A percentile compares a stretch with the other conserved stretches of the same genome.
Evolutionary conservation across 768 basidiomycete genomes (phyloP).

Genomic region (Naganishia randhawae): DNA sequence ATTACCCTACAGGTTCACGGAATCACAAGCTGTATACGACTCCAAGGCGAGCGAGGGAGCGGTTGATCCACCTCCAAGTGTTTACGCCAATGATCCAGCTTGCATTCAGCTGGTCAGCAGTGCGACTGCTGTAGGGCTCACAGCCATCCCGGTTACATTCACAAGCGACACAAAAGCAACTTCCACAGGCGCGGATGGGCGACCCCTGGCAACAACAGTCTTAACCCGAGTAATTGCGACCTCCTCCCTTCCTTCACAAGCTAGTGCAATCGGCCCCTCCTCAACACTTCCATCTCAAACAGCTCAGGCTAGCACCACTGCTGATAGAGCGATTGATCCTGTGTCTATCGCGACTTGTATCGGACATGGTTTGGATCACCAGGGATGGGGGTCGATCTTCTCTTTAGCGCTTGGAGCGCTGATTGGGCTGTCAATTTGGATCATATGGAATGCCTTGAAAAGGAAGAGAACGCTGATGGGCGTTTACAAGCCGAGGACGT

Average conservation of each 20-base stretch:
- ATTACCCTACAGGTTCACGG: not conserved
- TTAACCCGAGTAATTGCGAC: not conserved
- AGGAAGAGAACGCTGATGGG: slow-evolving; percentile 29
- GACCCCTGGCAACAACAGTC: not conserved
- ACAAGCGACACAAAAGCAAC: not conserved
- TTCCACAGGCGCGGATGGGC: not conserved
- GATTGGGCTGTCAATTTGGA: slow-evolving; percentile 36
- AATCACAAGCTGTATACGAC: slow-evolving; percentile 17
- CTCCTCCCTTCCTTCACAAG: not conserved
- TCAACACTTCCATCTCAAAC: not conserved
- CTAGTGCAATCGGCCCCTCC: not conserved
- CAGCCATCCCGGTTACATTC: not conserved
- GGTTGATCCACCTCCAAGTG: slow-evolving; percentile 14
- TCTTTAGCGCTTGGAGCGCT: slow-evolving; percentile 31
- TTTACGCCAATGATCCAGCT: slow-evolving; percentile 14
- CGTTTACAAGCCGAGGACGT: slow-evolving; percentile 34
- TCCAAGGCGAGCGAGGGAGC: slow-evolving; percentile 13
- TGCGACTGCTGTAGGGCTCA: not conserved
- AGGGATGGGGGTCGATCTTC: slow-evolving; percentile 36
- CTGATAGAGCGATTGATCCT: not conserved
- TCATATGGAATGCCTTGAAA: slow-evolving; percentile 33
- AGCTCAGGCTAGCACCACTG: not conserved
- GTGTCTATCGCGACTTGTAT: slow-evolving; percentile 16
- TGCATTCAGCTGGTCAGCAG: slow-evolving; percentile 4
- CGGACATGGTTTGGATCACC: slow-evolving; percentile 40